phyloP scores from a whole-genome alignment of 441 rosid species.

The Viola pubescens region DNA sequence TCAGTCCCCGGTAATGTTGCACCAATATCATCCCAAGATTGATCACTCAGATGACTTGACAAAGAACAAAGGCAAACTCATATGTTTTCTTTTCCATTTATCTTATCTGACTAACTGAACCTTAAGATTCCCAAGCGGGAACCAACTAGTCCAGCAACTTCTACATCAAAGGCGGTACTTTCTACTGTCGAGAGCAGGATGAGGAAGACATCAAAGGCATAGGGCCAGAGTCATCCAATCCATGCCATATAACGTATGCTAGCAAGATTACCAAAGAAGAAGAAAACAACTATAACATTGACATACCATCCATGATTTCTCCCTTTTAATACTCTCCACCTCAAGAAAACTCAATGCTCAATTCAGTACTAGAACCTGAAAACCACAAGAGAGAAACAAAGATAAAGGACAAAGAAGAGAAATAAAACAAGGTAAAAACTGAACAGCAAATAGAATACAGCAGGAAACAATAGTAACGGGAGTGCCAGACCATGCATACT shows the following conservation, averaged over 20 bases:
- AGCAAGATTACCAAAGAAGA: background rate
- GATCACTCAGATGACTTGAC: no score
- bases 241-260: no score
- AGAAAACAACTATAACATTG: constrained; percentile 12
- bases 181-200: no score
- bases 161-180: no score
- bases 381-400: constrained; percentile 12
- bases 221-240: no score
- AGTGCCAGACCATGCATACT: background rate
- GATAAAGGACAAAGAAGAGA: background rate
- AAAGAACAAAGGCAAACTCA: background rate
- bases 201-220: no score
- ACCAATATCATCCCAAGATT: no score
- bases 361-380: constrained; percentile 23
- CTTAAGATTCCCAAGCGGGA: no score
- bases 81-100: background rate
- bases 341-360: constrained; percentile 3
- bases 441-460: background rate
- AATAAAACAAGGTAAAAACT: background rate
- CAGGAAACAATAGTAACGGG: background rate
- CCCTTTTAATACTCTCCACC: constrained; percentile 8
- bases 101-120: background rate
- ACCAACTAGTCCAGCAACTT: no score
- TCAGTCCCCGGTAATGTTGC: no score
- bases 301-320: constrained; percentile 69